Evolutionary conservation across 1,284 basidiomycete species (phyloP).

Genomic region (Sphagnurus paluster): DNA sequence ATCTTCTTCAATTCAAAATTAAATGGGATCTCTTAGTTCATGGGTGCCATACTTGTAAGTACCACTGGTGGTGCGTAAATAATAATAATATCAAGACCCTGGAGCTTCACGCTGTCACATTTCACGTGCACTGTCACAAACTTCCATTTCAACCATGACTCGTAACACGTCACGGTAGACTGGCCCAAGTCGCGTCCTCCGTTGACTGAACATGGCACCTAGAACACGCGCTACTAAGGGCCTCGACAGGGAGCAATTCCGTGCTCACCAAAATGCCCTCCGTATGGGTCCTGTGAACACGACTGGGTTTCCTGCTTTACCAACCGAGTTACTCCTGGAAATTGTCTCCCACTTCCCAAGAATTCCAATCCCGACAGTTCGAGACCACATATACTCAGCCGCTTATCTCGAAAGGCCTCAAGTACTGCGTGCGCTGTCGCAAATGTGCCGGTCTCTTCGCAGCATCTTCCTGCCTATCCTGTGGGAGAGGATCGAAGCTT

Average conservation of each 20-base stretch:
- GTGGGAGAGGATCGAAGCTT: slow-evolving; percentile 14
- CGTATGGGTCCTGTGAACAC: slow-evolving; percentile 11
- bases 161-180: too few species aligned
- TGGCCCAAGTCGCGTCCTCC: too few species aligned
- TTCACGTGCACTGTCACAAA: too few species aligned
- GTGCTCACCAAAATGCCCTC: background rate
- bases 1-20: too few species aligned
- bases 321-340: slow-evolving; percentile 16
- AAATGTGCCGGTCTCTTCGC: slow-evolving; percentile 14
- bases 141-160: too few species aligned
- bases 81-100: too few species aligned
- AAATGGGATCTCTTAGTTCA: too few species aligned
- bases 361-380: slow-evolving; percentile 3
- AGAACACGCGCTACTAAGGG: background rate
- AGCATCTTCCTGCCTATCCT: slow-evolving; percentile 5
- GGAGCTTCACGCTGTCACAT: too few species aligned
- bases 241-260: background rate
- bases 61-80: too few species aligned
- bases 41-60: too few species aligned
- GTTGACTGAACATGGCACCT: too few species aligned
- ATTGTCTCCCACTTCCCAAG: slow-evolving; percentile 11
- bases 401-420: background rate
- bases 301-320: slow-evolving; percentile 11
- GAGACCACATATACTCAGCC: background rate
- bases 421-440: slow-evolving; percentile 11